Conservation (phyloP, 495 filamentous ascomycete species). For the Pseudoneurospora amorphoporcata region DNA sequence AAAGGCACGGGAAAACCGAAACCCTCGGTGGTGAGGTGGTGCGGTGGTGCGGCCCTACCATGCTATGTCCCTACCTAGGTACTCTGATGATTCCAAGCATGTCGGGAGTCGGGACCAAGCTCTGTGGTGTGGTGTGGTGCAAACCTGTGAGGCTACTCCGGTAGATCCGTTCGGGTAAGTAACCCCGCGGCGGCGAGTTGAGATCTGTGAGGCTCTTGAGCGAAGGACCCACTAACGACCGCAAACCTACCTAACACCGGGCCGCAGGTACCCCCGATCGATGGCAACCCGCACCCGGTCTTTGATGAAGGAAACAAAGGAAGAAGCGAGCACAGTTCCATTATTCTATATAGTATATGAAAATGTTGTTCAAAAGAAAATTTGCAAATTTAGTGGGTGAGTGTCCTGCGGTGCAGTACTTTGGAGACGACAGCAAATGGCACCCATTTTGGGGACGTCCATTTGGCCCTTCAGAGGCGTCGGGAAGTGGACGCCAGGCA, state of each 20-base stretch:
- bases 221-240: not conserved
- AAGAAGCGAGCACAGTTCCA: not conserved
- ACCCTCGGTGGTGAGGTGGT: too few relatives aligned
- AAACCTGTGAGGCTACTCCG: too few relatives aligned
- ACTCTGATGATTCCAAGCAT: too few relatives aligned
- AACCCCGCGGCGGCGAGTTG: too few relatives aligned
- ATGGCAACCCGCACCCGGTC: not conserved
- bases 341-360: not conserved
- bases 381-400: not conserved
- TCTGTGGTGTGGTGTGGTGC: too few relatives aligned
- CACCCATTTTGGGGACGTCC: too few relatives aligned
- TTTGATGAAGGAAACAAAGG: not conserved
- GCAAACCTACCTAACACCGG: not conserved
- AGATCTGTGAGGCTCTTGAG: not conserved
- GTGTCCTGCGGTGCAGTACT: not conserved
- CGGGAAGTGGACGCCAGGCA: too few relatives aligned
- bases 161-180: too few relatives aligned
- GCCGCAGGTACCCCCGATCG: not conserved
- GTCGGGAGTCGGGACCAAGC: too few relatives aligned
- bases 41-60: not conserved
- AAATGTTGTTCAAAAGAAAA: not conserved
- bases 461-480: too few relatives aligned
- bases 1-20: not conserved
- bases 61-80: too few relatives aligned
- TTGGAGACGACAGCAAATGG: too few relatives aligned